phyloP scores from a whole-genome alignment of 169 alveolate species.

The Eimeria acervulina region DNA sequence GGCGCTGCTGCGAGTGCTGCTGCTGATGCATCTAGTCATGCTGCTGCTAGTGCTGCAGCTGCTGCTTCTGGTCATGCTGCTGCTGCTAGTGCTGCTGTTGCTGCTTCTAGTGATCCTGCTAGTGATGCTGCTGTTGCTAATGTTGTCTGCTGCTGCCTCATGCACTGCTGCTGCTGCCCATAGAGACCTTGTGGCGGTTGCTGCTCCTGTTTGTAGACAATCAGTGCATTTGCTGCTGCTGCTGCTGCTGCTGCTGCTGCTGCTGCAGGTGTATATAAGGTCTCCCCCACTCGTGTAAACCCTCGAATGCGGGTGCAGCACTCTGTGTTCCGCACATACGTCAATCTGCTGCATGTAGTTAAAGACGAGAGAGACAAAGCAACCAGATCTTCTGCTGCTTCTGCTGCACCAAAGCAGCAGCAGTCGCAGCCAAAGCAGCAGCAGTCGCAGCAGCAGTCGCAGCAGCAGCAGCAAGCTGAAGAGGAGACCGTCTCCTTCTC shows the following conservation, averaged over 20 bases:
- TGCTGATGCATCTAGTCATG: too few relatives aligned
- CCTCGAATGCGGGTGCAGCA: slow-evolving; percentile 82
- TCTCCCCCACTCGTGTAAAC: slow-evolving; percentile 67
- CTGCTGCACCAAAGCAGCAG: background rate
- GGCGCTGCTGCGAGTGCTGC: too few relatives aligned
- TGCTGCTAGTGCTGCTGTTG: slow-evolving; percentile 12
- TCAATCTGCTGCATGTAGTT: slow-evolving; percentile 43
- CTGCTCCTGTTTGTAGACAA: too few relatives aligned
- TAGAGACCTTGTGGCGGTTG: too few relatives aligned
- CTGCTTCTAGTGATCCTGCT: background rate
- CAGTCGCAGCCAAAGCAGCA: too few relatives aligned
- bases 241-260: slow-evolving; percentile 30
- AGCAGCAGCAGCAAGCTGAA: too few relatives aligned
- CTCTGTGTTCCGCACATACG: slow-evolving; percentile 70
- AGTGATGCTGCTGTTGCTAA: background rate
- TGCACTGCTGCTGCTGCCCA: background rate
- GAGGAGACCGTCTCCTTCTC: slow-evolving; percentile 53
- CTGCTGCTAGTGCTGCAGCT: slow-evolving; percentile 7
- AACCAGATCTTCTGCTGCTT: background rate
- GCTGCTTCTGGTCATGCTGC: background rate
- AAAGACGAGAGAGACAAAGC: slow-evolving; percentile 43
- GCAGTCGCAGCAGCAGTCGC: too few relatives aligned
- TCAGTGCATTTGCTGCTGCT: too few relatives aligned
- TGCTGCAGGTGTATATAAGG: slow-evolving; percentile 67
- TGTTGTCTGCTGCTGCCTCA: background rate